Evolutionary conservation across 2,329 filamentous ascomycete species (phyloP).

Genomic region (Cladosporium cucumerinum): DNA sequence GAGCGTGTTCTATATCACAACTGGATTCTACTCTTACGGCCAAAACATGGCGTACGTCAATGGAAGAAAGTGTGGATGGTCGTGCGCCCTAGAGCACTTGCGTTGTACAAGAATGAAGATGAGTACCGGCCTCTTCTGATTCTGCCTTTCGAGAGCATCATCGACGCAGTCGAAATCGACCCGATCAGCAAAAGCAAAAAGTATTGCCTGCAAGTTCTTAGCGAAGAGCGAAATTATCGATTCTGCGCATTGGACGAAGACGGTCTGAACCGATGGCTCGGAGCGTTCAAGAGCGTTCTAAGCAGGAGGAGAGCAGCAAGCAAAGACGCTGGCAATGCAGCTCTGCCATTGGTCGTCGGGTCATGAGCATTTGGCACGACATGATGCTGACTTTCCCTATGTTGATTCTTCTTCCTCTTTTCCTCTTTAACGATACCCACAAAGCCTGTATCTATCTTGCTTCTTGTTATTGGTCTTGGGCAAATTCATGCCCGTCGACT

Average conservation of each 20-base stretch:
- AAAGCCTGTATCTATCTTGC: slow-evolving; percentile 4
- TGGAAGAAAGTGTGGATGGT: slow-evolving; percentile 97
- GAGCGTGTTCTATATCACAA: slow-evolving; percentile 94
- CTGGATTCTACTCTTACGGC: slow-evolving; percentile 79
- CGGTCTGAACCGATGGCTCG: slow-evolving; percentile 75
- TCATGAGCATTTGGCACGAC: background rate
- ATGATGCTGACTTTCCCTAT: background rate
- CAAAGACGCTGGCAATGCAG: slow-evolving; percentile 5
- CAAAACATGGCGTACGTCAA: slow-evolving; percentile 77
- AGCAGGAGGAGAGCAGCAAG: slow-evolving; percentile 52
- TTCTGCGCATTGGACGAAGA: slow-evolving; percentile 71
- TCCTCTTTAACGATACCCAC: background rate
- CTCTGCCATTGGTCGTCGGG: background rate
- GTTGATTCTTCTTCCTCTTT: background rate
- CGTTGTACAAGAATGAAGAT: slow-evolving; percentile 86
- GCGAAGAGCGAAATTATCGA: slow-evolving; percentile 68
- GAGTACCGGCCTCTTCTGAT: slow-evolving; percentile 88
- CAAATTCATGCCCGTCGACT: background rate
- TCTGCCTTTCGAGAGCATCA: slow-evolving; percentile 71
- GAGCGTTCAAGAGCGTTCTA: slow-evolving; percentile 83
- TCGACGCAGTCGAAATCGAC: slow-evolving; percentile 91
- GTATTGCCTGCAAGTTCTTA: slow-evolving; percentile 88
- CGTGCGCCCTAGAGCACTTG: slow-evolving; percentile 76
- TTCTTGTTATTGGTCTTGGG: background rate
- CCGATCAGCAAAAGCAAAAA: slow-evolving; percentile 79